These are phyloP conservation scores for Calonectria ilicicola DNA, from an alignment of 2,329 filamentous ascomycete genomes.

Conservation along the genomic window DNA sequence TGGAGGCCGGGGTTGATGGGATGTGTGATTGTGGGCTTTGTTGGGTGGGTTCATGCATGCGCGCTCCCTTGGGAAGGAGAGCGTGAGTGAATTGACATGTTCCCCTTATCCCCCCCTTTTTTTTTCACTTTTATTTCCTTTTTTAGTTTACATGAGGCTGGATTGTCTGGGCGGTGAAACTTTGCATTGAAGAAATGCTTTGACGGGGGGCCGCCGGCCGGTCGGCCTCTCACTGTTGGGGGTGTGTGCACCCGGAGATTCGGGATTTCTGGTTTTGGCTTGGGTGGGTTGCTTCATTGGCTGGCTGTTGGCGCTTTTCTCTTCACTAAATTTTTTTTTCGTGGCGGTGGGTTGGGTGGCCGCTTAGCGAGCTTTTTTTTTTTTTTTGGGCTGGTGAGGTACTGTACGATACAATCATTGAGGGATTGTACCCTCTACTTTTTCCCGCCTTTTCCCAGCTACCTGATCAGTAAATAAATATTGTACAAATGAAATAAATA, in stretches of 20 bases:
- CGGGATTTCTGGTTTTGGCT: background rate
- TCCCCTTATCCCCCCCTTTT: background rate
- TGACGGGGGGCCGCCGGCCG: background rate
- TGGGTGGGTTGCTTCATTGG: background rate
- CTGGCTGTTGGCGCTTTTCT: background rate
- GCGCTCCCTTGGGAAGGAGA: background rate
- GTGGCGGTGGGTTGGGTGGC: no score
- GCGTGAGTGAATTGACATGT: background rate
- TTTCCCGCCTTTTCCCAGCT: no score
- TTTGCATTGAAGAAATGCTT: background rate
- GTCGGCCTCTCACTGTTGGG: background rate
- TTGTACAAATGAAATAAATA: no score
- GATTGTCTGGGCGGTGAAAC: background rate
- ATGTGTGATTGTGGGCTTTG: no score
- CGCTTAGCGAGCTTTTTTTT: background rate
- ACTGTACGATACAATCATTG: no score
- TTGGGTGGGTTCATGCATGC: background rate
- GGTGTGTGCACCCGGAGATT: background rate
- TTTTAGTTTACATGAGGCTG: background rate
- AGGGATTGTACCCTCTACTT: no score
- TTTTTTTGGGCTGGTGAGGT: background rate
- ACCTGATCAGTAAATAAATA: no score
- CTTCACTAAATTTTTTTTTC: no score
- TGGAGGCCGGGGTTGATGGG: slow-evolving; percentile 3
- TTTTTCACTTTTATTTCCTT: background rate